Evolutionary conservation across 2,329 filamentous ascomycete genomes (phyloP).

Genomic region (Paecilomyces fulvus): DNA sequence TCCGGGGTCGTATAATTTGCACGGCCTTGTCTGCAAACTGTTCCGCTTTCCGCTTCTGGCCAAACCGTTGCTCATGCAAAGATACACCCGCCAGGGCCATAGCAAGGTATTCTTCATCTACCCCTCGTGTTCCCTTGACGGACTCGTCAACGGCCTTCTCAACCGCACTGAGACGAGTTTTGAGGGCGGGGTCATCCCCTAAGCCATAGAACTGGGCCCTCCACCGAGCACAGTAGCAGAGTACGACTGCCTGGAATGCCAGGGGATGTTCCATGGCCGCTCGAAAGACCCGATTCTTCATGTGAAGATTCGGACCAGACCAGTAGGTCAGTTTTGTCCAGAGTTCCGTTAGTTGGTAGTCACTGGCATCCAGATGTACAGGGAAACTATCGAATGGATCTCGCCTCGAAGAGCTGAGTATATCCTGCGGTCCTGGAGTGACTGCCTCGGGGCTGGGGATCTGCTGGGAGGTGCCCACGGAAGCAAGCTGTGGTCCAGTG

Average conservation of each 20-base stretch:
- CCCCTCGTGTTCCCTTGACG: slow-evolving; percentile 9
- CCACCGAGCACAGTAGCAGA: slow-evolving; percentile 31
- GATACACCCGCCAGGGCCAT: slow-evolving; percentile 28
- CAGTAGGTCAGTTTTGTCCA: slow-evolving; percentile 33
- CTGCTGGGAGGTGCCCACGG: background rate
- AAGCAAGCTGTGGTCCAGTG: background rate
- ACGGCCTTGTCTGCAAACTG: slow-evolving; percentile 22
- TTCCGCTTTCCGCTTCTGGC: slow-evolving; percentile 18
- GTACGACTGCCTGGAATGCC: slow-evolving; percentile 28
- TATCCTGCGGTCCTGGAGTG: slow-evolving; percentile 16
- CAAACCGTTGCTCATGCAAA: slow-evolving; percentile 32
- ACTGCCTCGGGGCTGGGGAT: background rate
- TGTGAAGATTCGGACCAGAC: slow-evolving; percentile 31
- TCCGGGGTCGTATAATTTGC: slow-evolving; percentile 22
- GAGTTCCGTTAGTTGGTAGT: slow-evolving; percentile 25
- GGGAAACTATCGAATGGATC: slow-evolving; percentile 27
- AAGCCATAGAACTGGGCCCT: slow-evolving; percentile 19
- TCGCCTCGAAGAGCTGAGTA: slow-evolving; percentile 19
- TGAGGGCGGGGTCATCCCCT: slow-evolving; percentile 16
- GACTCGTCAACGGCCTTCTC: slow-evolving; percentile 21
- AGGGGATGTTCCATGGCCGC: slow-evolving; percentile 25
- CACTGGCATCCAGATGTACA: slow-evolving; percentile 14
- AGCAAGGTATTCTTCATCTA: slow-evolving; percentile 22
- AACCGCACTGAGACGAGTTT: slow-evolving; percentile 19
- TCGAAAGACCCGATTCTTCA: slow-evolving; percentile 29